A percentile compares a stretch with the other conserved stretches of the same genome.
These are phyloP conservation scores for Lepidium didymum DNA, from an alignment of 345 rosid genomes.

Conservation along the genomic window DNA sequence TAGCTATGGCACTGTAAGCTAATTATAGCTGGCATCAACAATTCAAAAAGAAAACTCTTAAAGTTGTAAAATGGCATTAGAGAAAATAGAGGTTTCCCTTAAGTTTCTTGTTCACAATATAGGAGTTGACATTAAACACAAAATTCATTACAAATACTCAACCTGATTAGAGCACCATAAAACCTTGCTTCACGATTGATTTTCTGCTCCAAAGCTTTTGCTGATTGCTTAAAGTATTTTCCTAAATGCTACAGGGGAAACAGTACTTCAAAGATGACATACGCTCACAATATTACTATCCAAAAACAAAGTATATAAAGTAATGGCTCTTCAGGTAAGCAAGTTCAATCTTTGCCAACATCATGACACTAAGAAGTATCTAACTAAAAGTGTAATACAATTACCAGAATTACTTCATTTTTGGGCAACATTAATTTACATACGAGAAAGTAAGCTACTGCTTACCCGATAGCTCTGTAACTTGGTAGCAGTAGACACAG, in stretches of 20 bases:
- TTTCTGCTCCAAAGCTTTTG: conserved; percentile 81
- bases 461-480: conserved; percentile 80
- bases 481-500: conserved; percentile 89
- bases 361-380: neutral
- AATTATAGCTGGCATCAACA: no score
- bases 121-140: neutral
- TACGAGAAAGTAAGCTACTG: neutral
- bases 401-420: neutral
- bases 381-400: neutral
- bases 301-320: neutral
- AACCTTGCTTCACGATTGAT: conserved; percentile 83
- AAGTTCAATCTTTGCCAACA: neutral
- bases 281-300: neutral
- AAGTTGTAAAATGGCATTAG: neutral
- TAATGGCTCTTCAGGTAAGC: neutral
- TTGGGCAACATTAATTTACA: neutral
- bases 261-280: neutral
- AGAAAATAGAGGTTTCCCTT: neutral
- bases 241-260: conserved; percentile 60
- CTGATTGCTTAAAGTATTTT: conserved; percentile 87
- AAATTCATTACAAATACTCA: neutral
- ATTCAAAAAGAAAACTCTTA: neutral
- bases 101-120: neutral
- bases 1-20: no score
- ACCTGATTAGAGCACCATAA: conserved; percentile 96